phyloP scores from a whole-genome alignment of 768 basidiomycete genomes.

The Psilocybe azurescens region DNA sequence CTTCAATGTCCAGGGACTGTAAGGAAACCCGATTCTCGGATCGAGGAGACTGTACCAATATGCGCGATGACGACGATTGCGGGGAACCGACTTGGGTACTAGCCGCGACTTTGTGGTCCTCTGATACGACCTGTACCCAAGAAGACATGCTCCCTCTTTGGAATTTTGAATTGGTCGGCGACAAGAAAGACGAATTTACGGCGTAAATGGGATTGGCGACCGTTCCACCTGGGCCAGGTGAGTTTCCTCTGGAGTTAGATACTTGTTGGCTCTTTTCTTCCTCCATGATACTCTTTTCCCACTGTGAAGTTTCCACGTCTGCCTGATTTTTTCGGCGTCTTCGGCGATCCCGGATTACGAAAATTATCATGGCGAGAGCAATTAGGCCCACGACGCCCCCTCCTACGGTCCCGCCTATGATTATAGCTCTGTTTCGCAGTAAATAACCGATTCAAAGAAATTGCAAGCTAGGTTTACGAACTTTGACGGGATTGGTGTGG shows the following conservation, averaged over 20 bases:
- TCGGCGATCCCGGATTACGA: constrained; percentile 44
- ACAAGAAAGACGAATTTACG: constrained; percentile 29
- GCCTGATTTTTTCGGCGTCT: constrained; percentile 22
- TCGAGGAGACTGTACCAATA: constrained; percentile 15
- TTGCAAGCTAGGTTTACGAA: neutral
- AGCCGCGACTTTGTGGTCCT: constrained; percentile 28
- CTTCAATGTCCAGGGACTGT: constrained; percentile 53
- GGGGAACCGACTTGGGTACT: constrained; percentile 1
- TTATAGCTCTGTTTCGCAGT: constrained; percentile 37
- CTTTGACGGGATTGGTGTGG: constrained; percentile 18
- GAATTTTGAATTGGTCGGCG: constrained; percentile 29
- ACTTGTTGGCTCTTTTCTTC: neutral
- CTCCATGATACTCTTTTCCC: constrained; percentile 24
- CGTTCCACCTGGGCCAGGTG: constrained; percentile 7
- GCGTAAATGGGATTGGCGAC: constrained; percentile 43
- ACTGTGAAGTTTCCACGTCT: constrained; percentile 28
- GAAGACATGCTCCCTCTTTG: constrained; percentile 35
- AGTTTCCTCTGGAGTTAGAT: constrained; percentile 12
- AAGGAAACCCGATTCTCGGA: constrained; percentile 33
- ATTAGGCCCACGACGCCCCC: constrained; percentile 45
- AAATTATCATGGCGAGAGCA: constrained; percentile 46
- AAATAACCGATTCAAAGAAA: neutral
- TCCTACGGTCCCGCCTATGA: constrained; percentile 51
- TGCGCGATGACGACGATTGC: constrained; percentile 11
- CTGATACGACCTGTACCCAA: constrained; percentile 36